Evolutionary conservation across 2,329 filamentous ascomycete genomes (phyloP).

Genomic region (Aspergillus phoenicis): DNA sequence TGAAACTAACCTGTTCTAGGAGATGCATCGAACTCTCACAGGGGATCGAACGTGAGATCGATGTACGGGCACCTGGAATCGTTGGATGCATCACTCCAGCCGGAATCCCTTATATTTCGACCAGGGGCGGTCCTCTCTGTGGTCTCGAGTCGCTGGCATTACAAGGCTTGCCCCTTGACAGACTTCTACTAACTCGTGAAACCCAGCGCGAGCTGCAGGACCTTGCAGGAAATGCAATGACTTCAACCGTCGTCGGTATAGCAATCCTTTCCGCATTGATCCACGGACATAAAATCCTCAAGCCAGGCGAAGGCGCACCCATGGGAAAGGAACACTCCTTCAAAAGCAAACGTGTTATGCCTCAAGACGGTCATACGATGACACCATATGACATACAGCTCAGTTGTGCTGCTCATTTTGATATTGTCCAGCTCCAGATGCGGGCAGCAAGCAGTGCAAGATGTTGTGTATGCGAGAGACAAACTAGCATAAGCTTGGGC

Average conservation of each 20-base stretch:
- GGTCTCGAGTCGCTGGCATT: conserved; percentile 65
- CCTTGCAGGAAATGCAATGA: conserved; percentile 80
- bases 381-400: conserved; percentile 19
- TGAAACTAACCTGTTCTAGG: conserved; percentile 23
- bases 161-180: conserved; percentile 68
- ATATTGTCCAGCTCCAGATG: conserved; percentile 23
- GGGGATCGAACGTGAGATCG: conserved; percentile 65
- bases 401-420: conserved; percentile 5
- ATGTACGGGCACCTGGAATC: conserved; percentile 57
- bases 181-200: conserved; percentile 66
- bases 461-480: conserved; percentile 62
- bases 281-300: conserved; percentile 34
- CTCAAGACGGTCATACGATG: conserved; percentile 18
- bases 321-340: neutral
- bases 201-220: conserved; percentile 65
- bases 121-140: conserved; percentile 61
- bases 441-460: conserved; percentile 42
- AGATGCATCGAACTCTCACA: conserved; percentile 67
- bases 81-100: conserved; percentile 69
- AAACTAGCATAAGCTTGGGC: conserved; percentile 37
- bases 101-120: conserved; percentile 63
- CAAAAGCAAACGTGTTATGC: conserved; percentile 13
- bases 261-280: conserved; percentile 64
- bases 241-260: conserved; percentile 68
- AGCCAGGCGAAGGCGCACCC: conserved; percentile 17